These are phyloP conservation scores for Pseudophaeomoniella oleicola DNA, from an alignment of 2,329 filamentous ascomycete species.

Conservation along the genomic window DNA sequence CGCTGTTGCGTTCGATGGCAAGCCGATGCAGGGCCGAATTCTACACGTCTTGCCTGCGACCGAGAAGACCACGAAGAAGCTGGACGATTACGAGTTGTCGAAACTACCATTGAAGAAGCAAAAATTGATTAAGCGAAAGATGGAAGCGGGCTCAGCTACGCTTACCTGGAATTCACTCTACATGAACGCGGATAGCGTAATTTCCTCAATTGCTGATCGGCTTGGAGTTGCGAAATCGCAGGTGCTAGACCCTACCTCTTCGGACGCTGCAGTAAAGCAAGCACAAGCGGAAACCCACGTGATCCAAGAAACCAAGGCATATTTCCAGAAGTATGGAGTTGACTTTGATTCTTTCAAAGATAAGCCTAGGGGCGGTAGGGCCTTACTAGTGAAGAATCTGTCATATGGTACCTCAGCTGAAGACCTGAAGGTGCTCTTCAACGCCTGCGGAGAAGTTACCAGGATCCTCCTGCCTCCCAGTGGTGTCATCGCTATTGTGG, in stretches of 20 bases:
- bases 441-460: constrained; percentile 69
- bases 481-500: constrained; percentile 85
- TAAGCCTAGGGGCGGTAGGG: constrained; percentile 67
- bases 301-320: constrained; percentile 90
- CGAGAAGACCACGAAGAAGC: constrained; percentile 62
- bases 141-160: constrained; percentile 58
- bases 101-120: constrained; percentile 92
- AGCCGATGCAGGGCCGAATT: constrained; percentile 81
- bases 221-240: constrained; percentile 85
- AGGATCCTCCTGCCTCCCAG: constrained; percentile 82
- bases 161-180: constrained; percentile 99
- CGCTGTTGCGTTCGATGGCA: constrained; percentile 65
- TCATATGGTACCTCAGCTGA: constrained; percentile 66
- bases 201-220: constrained; percentile 73
- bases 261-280: constrained; percentile 90
- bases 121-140: constrained; percentile 72
- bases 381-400: constrained; percentile 91
- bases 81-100: constrained; percentile 80
- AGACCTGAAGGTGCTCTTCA: constrained; percentile 67
- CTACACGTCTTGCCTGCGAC: constrained; percentile 78
- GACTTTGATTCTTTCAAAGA: constrained; percentile 85
- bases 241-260: constrained; percentile 84
- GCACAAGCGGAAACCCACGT: constrained; percentile 91
- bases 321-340: constrained; percentile 75
- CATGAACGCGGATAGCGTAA: constrained; percentile 85